These are phyloP conservation scores for Ganoderma boninense DNA, from an alignment of 1,284 basidiomycete species.

Conservation along the genomic window DNA sequence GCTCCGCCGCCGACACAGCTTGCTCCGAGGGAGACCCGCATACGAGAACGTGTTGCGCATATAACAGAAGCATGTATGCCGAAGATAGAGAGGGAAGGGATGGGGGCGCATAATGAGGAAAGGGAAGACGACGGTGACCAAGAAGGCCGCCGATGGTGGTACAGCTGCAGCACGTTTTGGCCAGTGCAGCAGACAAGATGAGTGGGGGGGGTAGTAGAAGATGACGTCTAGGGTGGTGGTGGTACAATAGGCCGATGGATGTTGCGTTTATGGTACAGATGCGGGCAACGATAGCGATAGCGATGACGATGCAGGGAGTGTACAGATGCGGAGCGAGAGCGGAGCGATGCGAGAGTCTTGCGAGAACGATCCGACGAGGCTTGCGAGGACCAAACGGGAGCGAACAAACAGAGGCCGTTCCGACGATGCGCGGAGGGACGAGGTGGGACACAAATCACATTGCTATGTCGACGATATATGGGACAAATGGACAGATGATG, in stretches of 20 bases:
- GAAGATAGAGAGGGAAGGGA: neutral
- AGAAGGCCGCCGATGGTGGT: neutral
- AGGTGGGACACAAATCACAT: constrained; percentile 29
- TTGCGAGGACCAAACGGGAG: constrained; percentile 6
- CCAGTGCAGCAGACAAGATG: neutral
- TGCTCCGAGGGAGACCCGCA: constrained; percentile 10
- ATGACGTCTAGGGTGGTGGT: neutral
- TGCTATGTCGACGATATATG: constrained; percentile 33
- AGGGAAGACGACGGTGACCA: neutral
- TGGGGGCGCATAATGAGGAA: constrained; percentile 3
- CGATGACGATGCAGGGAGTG: constrained; percentile 12
- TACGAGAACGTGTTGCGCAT: constrained; percentile 16
- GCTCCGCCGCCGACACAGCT: constrained; percentile 9
- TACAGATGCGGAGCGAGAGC: constrained; percentile 5
- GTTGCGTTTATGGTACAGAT: neutral
- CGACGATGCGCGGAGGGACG: constrained; percentile 6
- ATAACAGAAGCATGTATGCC: neutral
- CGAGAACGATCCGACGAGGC: constrained; percentile 5
- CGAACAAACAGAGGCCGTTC: constrained; percentile 23
- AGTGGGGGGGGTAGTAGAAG: neutral
- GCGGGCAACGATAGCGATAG: constrained; percentile 1
- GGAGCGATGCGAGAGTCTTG: neutral
- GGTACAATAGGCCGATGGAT: constrained; percentile 13
- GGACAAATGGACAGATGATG: constrained; percentile 32
- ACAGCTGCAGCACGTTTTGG: constrained; percentile 8